Evolutionary conservation across 2,329 filamentous ascomycete genomes (phyloP).

Genomic region (Allantophomopsis cytisporea): DNA sequence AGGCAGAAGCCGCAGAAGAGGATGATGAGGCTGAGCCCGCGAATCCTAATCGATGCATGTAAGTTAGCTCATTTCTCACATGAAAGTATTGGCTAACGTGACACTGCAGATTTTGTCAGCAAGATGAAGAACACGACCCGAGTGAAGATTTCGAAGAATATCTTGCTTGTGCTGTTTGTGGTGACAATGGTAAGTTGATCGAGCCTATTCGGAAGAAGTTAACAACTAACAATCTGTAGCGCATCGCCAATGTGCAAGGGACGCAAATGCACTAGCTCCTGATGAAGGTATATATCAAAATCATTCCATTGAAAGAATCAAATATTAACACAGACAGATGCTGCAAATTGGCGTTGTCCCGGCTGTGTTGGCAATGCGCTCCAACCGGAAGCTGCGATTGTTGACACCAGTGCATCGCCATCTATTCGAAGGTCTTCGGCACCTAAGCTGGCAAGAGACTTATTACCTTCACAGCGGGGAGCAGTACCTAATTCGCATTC

Average conservation of each 20-base stretch:
- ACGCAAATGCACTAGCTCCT: conserved; percentile 46
- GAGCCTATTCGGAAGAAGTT: too few relatives aligned
- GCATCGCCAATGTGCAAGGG: conserved; percentile 79
- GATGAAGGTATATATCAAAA: conserved; percentile 43
- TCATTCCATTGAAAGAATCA: conserved; percentile 1
- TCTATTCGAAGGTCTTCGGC: conserved; percentile 37
- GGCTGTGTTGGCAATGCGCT: conserved; percentile 31
- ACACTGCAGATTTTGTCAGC: conserved; percentile 59
- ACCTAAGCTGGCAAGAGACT: conserved; percentile 55
- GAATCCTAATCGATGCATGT: conserved; percentile 51
- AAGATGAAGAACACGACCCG: conserved; percentile 73
- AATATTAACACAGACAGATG: conserved; percentile 24
- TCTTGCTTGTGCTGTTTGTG: conserved; percentile 64
- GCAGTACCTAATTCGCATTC: conserved; percentile 60
- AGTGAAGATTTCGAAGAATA: conserved; percentile 70
- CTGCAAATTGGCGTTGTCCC: conserved; percentile 47
- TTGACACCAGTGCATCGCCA: conserved; percentile 17
- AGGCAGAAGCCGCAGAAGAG: conserved; percentile 38
- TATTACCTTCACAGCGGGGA: conserved; percentile 56
- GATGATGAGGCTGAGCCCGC: conserved; percentile 37
- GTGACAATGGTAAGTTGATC: conserved; percentile 60
- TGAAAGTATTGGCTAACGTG: conserved; percentile 13
- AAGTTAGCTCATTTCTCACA: conserved; percentile 20
- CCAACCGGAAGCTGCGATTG: conserved; percentile 20
- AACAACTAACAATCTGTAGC: conserved; percentile 44